Evolutionary conservation across 2,329 filamentous ascomycete genomes (phyloP), one percentile per base, ranked within the genome.

Genomic region (Lecanoromycetidae sp.): DNA sequence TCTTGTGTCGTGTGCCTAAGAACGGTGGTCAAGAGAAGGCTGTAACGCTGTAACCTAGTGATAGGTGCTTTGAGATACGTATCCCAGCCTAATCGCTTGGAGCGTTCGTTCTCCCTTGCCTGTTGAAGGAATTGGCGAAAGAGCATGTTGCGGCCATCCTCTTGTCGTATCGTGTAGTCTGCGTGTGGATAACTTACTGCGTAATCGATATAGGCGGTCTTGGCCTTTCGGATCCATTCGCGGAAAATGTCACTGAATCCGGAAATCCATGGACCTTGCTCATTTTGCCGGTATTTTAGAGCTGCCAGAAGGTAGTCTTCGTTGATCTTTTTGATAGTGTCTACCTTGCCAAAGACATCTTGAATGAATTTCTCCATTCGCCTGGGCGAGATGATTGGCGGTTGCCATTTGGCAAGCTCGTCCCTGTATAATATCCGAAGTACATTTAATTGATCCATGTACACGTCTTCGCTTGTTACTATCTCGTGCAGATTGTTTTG

Each of bases 161-260:
- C 91, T 60, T 83, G 84, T 44, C 87, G 82, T 15, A 98, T 79
- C 44, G 88, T 71, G 60, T 85, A 88, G 30, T 80, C 81, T 1
- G 91, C 90, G 49, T 82, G 79, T 0, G 90, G 90, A 56, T 91
- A 96, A 0, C 80, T 80, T 1, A 83, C 81, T 32, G 90, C 90
- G 63, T 96, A 98, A 49, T 94, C 87, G 51, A 95, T 80, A 61
- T 96, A 98, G 9, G 86, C 82, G 2, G 75, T 71, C 63, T 82
- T 87, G 26, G 91, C 91, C 64, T 95, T 96, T 53, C 91, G 79
- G 52, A 96, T 94, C 91, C 91, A 98, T 66, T 98, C 91, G 49
- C 91, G 75, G 71, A 98, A 96, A 41, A 98, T 86, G 59, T 96
- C 91, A 61, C 88, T 95, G 66, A 95, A 95, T 3, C 91, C 91